Conservation (phyloP, 495 filamentous ascomycete species). For the Friedmanniomyces endolithicus region DNA sequence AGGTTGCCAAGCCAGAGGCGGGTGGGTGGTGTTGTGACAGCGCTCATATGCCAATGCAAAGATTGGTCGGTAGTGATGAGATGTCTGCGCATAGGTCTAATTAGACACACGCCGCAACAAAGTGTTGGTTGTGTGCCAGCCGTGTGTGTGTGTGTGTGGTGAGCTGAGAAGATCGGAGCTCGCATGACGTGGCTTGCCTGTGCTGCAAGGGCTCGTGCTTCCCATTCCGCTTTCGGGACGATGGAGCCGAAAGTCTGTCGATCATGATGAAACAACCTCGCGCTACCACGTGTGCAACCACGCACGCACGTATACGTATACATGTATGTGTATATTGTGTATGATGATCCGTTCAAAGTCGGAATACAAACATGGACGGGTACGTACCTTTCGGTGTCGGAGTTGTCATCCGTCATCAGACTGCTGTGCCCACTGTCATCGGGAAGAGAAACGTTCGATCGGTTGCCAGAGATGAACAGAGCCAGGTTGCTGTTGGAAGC, state of each 20-base stretch:
- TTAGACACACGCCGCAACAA: no score
- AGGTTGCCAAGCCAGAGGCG: conserved; percentile 12
- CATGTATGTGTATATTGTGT: no score
- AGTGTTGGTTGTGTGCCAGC: no score
- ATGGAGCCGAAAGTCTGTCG: neutral
- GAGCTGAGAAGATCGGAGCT: neutral
- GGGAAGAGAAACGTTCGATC: conserved; percentile 26
- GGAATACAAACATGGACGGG: neutral
- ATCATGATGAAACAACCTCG: neutral
- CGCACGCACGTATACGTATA: no score
- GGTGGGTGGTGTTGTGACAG: neutral
- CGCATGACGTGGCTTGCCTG: conserved; percentile 2
- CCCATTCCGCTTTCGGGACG: neutral
- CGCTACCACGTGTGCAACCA: no score
- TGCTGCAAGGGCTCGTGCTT: neutral
- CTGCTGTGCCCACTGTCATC: conserved; percentile 40
- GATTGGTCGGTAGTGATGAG: neutral
- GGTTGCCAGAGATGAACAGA: conserved; percentile 4
- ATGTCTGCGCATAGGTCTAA: neutral
- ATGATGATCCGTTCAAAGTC: no score
- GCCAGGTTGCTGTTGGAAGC: neutral
- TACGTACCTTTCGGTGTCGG: conserved; percentile 57
- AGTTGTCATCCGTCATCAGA: conserved; percentile 52
- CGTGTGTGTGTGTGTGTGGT: neutral
- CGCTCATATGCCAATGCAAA: neutral